These are phyloP conservation scores for Diaporthe ampelina DNA, from an alignment of 2,329 filamentous ascomycete species.

Conservation along the genomic window DNA sequence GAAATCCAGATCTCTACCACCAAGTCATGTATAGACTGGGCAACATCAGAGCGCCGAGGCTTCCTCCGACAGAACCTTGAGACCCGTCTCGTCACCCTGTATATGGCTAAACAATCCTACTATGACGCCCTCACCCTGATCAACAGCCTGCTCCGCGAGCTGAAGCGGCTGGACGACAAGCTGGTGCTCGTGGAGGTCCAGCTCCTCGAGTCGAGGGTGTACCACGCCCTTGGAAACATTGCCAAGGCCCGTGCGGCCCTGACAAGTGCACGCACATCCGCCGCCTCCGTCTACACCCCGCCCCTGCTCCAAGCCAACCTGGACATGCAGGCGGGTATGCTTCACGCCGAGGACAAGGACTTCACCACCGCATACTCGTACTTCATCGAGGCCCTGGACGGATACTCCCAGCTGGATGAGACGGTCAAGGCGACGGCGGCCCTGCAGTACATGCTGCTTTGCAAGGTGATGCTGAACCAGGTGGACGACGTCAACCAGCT, in stretches of 20 bases:
- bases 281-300: constrained; percentile 96
- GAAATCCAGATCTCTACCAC: constrained; percentile 96
- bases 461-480: constrained; percentile 99
- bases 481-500: constrained; percentile 96
- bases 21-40: constrained; percentile 99
- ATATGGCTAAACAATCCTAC: constrained; percentile 98
- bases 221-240: constrained; percentile 97
- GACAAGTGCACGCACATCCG: constrained; percentile 93
- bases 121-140: constrained; percentile 97
- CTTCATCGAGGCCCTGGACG: constrained; percentile 98
- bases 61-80: constrained; percentile 99
- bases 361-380: constrained; percentile 99
- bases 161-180: constrained; percentile 99
- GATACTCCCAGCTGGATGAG: constrained; percentile 95
- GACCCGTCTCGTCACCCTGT: constrained; percentile 91
- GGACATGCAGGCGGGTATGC: constrained; percentile 99
- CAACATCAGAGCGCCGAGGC: constrained; percentile 90
- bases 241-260: constrained; percentile 95
- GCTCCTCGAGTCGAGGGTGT: constrained; percentile 95
- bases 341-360: constrained; percentile 98
- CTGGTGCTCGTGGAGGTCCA: constrained; percentile 98
- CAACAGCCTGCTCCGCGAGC: constrained; percentile 94
- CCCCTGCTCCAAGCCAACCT: constrained; percentile 94
- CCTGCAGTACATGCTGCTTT: constrained; percentile 98
- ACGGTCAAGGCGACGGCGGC: constrained; percentile 91